phyloP scores from a whole-genome alignment of 371 early-diverging fungal genomes.

The Actinomortierella ambigua region DNA sequence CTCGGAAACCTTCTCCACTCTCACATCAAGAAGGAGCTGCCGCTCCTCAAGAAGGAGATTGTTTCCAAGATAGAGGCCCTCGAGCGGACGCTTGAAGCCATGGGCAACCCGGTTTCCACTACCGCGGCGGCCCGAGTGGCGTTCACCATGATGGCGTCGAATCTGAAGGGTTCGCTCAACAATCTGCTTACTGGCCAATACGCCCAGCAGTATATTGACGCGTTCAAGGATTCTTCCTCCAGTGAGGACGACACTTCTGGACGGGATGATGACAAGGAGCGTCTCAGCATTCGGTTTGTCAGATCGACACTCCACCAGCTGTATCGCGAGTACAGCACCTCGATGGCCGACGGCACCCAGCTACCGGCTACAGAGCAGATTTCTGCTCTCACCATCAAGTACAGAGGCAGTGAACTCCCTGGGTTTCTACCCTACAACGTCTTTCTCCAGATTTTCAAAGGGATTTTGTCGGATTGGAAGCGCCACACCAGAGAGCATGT shows the following conservation, averaged over 20 bases:
- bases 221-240: too few relatives aligned
- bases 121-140: background rate
- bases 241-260: too few relatives aligned
- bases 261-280: too few relatives aligned
- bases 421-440: slow-evolving; percentile 30
- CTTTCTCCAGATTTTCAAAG: slow-evolving; percentile 22
- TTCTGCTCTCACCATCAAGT: slow-evolving; percentile 15
- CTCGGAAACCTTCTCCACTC: slow-evolving; percentile 5
- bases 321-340: slow-evolving; percentile 2
- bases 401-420: slow-evolving; percentile 27
- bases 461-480: slow-evolving; percentile 15
- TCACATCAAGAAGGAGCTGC: slow-evolving; percentile 14
- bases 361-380: background rate
- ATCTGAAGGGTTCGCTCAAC: too few relatives aligned
- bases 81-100: background rate
- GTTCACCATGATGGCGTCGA: too few relatives aligned
- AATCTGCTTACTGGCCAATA: too few relatives aligned
- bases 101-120: slow-evolving; percentile 3
- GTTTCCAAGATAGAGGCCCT: background rate
- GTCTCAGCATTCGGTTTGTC: background rate
- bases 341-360: background rate
- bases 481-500: slow-evolving; percentile 20
- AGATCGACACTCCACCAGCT: slow-evolving; percentile 6
- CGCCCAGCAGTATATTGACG: too few relatives aligned
- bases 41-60: slow-evolving; percentile 7